Evolutionary conservation across 495 filamentous ascomycete species (phyloP).

Genomic region (Sporormia fimetaria): DNA sequence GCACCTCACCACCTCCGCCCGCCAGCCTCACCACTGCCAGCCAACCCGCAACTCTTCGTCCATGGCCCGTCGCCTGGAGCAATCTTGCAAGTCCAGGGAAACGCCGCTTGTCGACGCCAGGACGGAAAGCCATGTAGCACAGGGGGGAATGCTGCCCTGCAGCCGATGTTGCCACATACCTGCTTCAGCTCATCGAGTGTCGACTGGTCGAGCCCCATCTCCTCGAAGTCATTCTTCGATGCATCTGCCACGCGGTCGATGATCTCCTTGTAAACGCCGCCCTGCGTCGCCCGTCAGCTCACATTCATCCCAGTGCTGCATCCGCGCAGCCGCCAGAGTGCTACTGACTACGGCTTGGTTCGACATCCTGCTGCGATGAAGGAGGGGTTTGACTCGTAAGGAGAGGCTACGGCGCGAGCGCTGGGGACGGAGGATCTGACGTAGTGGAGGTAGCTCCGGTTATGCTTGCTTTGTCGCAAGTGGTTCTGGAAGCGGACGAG

Average conservation of each 20-base stretch:
- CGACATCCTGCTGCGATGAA: constrained; percentile 15
- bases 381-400: not conserved
- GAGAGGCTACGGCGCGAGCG: not conserved
- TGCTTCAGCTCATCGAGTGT: constrained; percentile 73
- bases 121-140: constrained; percentile 2
- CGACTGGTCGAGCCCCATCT: constrained; percentile 77
- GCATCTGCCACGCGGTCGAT: constrained; percentile 82
- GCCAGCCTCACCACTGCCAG: no score
- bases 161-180: constrained; percentile 45
- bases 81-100: no score
- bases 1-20: constrained; percentile 15
- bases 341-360: constrained; percentile 23
- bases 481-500: no score
- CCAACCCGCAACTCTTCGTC: no score
- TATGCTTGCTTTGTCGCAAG: not conserved
- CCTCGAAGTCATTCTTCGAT: constrained; percentile 91
- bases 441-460: constrained; percentile 1
- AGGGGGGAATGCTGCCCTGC: constrained; percentile 1
- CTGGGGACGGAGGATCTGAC: not conserved
- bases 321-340: not conserved
- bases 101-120: no score
- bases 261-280: constrained; percentile 73
- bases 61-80: no score
- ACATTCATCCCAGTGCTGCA: constrained; percentile 4
- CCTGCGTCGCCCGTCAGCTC: constrained; percentile 35